These are phyloP conservation scores for Elaphomyces granulatus DNA, from an alignment of 495 filamentous ascomycete genomes.

Conservation along the genomic window DNA sequence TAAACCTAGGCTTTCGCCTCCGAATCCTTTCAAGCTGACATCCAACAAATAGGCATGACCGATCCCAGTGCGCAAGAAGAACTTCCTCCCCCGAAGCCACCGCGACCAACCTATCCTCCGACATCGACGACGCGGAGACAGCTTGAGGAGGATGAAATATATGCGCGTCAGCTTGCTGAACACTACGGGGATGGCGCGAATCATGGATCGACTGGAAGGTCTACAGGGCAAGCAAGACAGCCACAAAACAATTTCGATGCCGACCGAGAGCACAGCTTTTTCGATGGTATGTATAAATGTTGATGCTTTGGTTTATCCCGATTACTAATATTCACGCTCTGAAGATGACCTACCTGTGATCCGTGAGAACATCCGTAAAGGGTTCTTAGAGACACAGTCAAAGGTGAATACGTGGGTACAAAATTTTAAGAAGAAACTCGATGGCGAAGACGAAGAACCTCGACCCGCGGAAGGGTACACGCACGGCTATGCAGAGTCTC, in stretches of 20 bases:
- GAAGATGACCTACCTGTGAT: slow-evolving; percentile 86
- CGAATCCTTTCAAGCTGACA: neutral
- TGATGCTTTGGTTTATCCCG: neutral
- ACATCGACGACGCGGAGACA: slow-evolving; percentile 56
- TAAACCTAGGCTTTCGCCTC: neutral
- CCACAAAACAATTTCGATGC: slow-evolving; percentile 22
- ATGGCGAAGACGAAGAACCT: slow-evolving; percentile 59
- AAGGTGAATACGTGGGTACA: slow-evolving; percentile 89
- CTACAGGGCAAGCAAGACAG: slow-evolving; percentile 29
- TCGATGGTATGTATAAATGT: slow-evolving; percentile 48
- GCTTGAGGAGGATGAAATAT: slow-evolving; percentile 79
- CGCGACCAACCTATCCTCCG: slow-evolving; percentile 39
- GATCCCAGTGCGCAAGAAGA: slow-evolving; percentile 75
- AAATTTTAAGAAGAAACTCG: slow-evolving; percentile 77
- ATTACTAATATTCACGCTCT: no score
- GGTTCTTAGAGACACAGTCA: slow-evolving; percentile 84
- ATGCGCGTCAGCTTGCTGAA: slow-evolving; percentile 85
- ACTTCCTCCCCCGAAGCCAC: slow-evolving; percentile 45
- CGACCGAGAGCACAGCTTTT: slow-evolving; percentile 66
- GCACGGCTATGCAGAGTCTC: slow-evolving; percentile 11
- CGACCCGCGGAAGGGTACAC: slow-evolving; percentile 33
- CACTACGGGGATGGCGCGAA: slow-evolving; percentile 51
- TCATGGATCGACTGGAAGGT: slow-evolving; percentile 26
- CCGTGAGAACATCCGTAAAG: slow-evolving; percentile 83
- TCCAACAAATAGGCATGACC: slow-evolving; percentile 57